Percentiles rank a stretch among this genome's conserved stretches.
phyloP scores from a whole-genome alignment of 176 grass and related monocot genomes.

The Hyparrhenia diplandra region DNA sequence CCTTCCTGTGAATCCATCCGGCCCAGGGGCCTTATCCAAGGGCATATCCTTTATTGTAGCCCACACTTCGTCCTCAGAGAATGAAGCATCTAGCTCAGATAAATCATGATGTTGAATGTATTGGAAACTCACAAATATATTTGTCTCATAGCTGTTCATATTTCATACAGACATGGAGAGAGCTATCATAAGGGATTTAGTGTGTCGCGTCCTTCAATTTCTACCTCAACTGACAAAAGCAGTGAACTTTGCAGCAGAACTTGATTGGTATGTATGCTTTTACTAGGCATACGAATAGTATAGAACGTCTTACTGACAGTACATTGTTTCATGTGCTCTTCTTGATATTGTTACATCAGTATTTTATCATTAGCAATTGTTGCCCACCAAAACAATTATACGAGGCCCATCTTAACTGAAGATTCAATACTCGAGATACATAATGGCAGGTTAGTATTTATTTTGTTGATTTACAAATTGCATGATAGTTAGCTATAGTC shows the following conservation, averaged over 20 bases:
- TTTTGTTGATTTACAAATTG: not conserved
- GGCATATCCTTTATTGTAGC: no score
- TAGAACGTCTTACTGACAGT: not conserved
- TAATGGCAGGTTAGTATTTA: conserved; percentile 79
- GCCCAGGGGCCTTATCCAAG: no score
- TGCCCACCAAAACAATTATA: conserved; percentile 86
- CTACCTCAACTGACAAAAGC: conserved; percentile 72
- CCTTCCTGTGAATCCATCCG: no score
- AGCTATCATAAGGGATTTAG: conserved; percentile 91
- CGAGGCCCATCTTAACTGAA: conserved; percentile 80
- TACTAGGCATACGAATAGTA: conserved; percentile 4
- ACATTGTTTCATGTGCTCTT: not conserved
- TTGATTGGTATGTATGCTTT: conserved; percentile 78
- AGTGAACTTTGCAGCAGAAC: conserved; percentile 95
- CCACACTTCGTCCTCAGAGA: no score
- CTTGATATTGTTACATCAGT: conserved; percentile 40
- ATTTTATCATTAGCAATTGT: conserved; percentile 82
- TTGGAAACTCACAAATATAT: not conserved
- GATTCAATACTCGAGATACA: conserved; percentile 81
- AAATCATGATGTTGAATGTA: no score
- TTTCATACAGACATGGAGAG: conserved; percentile 65
- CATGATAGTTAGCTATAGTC: not conserved
- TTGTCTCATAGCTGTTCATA: no score
- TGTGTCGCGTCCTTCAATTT: conserved; percentile 80
- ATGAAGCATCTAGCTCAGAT: no score